These are phyloP conservation scores for Drosera spatulata DNA, from an alignment of 179 eudicot genomes.

Conservation along the genomic window DNA sequence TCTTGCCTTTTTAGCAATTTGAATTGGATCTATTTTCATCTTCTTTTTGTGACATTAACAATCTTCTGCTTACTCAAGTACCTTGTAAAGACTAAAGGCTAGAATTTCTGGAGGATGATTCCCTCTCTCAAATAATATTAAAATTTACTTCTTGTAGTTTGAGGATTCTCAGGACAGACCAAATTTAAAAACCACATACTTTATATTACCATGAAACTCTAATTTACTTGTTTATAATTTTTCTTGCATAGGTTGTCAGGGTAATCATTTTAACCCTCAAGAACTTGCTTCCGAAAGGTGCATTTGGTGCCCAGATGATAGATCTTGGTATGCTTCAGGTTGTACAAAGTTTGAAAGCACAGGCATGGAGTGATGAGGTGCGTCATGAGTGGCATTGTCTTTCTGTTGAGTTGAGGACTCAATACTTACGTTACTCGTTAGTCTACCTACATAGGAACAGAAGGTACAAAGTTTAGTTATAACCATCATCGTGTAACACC, in stretches of 20 bases:
- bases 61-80: no score
- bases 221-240: constrained; percentile 3
- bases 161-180: no score
- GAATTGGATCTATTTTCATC: not conserved
- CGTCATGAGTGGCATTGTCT: not conserved
- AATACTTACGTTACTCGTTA: no score
- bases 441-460: no score
- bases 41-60: no score
- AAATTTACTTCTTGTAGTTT: no score
- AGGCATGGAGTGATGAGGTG: constrained; percentile 92
- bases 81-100: no score
- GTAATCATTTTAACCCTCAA: constrained; percentile 78
- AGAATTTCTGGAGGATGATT: no score
- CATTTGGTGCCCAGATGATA: constrained; percentile 91
- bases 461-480: no score
- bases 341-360: constrained; percentile 70
- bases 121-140: no score
- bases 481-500: no score
- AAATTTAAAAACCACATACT: no score
- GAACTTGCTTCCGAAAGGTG: constrained; percentile 77
- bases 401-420: not conserved
- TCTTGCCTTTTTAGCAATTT: not conserved
- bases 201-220: not conserved
- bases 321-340: constrained; percentile 77
- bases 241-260: constrained; percentile 60